Evolutionary conservation across 257 asterid genomes (phyloP).

Genomic region (Buddleja alternifolia): DNA sequence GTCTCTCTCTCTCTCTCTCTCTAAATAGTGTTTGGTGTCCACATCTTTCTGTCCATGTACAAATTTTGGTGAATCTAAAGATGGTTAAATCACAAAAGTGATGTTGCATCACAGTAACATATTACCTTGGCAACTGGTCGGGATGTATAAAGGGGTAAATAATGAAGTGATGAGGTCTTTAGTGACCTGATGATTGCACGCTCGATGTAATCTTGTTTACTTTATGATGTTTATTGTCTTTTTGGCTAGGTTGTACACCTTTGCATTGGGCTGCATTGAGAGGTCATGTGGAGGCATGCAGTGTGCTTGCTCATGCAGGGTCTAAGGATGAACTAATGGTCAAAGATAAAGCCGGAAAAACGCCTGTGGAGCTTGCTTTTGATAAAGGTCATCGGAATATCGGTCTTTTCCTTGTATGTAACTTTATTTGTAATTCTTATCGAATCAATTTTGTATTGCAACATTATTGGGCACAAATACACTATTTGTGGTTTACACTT

Average conservation of each 20-base stretch:
- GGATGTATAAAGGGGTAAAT: conserved; percentile 3
- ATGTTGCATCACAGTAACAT: background rate
- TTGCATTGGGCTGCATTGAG: conserved; percentile 97
- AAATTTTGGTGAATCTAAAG: background rate
- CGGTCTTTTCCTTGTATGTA: conserved; percentile 93
- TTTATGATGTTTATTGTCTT: conserved; percentile 31
- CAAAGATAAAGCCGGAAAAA: conserved; percentile 83
- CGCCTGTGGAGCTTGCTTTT: conserved; percentile 90
- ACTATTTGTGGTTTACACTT: conserved; percentile 10
- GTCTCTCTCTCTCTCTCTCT: background rate
- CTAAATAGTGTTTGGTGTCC: background rate
- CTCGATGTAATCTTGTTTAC: conserved; percentile 1
- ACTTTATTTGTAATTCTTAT: conserved; percentile 41
- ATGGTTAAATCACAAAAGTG: conserved; percentile 8
- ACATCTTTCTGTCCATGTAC: background rate
- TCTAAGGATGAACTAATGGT: conserved; percentile 71
- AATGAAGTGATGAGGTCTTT: background rate
- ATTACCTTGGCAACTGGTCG: background rate
- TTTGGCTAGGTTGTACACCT: conserved; percentile 86
- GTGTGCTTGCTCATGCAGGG: conserved; percentile 91
- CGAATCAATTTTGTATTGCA: conserved; percentile 9
- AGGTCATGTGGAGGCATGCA: conserved; percentile 90
- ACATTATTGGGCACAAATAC: background rate
- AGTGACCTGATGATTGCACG: background rate
- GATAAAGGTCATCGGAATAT: conserved; percentile 95